Percentiles rank a stretch among this genome's conserved stretches.
Evolutionary conservation across 371 early-diverging fungal species (phyloP).

Genomic region (Mucor ambiguus): DNA sequence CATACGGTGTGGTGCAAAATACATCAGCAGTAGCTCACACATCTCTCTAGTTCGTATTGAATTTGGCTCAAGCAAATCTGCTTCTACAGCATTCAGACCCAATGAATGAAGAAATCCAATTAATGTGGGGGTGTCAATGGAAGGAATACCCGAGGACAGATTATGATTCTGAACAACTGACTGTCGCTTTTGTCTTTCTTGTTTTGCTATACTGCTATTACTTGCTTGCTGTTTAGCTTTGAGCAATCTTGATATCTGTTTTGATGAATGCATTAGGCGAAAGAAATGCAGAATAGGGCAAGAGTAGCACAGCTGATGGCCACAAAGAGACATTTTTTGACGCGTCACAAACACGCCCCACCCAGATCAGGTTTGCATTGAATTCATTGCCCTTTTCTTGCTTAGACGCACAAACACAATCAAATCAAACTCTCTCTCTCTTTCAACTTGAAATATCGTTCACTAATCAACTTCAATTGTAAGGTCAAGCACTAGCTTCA

Average conservation of each 20-base stretch:
- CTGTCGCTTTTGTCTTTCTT: background rate
- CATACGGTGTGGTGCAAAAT: background rate
- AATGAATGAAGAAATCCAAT: background rate
- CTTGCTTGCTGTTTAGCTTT: background rate
- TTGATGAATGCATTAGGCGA: background rate
- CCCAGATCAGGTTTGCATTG: background rate
- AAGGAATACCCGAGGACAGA: background rate
- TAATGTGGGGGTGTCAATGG: background rate
- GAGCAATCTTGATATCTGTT: background rate
- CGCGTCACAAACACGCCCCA: background rate
- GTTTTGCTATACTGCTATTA: background rate
- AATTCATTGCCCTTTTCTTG: no score
- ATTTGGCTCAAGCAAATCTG: background rate
- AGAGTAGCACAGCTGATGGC: background rate
- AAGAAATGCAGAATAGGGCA: background rate
- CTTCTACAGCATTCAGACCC: background rate
- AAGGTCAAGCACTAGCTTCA: background rate
- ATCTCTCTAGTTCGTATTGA: background rate
- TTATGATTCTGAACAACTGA: background rate
- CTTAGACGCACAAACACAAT: no score
- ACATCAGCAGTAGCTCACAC: background rate
- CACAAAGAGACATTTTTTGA: background rate
- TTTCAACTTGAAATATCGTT: no score
- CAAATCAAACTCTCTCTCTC: no score
- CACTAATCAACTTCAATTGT: background rate